phyloP scores from a whole-genome alignment of 108 stramenopile genomes.

The Seminavis robusta region DNA sequence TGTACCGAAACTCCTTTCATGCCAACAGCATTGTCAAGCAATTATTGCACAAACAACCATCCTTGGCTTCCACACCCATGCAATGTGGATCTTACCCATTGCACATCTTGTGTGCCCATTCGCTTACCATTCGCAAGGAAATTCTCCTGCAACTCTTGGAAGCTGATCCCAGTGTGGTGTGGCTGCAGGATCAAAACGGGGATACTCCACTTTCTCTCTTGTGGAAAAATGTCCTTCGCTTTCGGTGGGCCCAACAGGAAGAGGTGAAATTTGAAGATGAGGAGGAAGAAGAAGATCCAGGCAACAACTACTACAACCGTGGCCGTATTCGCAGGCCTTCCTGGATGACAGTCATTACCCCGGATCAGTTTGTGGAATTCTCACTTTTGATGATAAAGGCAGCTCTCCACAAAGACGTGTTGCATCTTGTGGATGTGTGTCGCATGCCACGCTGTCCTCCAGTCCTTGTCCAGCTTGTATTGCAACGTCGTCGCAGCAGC shows the following conservation, averaged over 20 bases:
- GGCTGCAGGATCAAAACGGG: constrained; percentile 15
- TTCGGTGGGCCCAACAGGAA: constrained; percentile 26
- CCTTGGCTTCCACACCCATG: constrained; percentile 24
- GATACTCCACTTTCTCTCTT: constrained; percentile 29
- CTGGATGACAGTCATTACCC: constrained; percentile 28
- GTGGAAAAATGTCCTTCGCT: constrained; percentile 34
- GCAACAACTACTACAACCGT: too few species aligned
- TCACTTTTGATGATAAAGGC: constrained; percentile 11
- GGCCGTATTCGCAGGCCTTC: too few species aligned
- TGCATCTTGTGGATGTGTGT: constrained; percentile 12
- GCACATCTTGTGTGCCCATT: constrained; percentile 21
- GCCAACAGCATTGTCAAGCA: constrained; percentile 8
- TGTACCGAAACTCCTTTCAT: constrained; percentile 34
- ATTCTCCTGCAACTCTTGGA: constrained; percentile 8
- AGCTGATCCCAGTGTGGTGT: constrained; percentile 4
- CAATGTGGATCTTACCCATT: constrained; percentile 24
- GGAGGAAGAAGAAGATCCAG: too few species aligned
- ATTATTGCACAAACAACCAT: constrained; percentile 7
- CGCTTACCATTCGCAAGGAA: constrained; percentile 18
- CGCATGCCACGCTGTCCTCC: constrained; percentile 24
- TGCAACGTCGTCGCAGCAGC: neutral
- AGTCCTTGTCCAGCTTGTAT: constrained; percentile 12
- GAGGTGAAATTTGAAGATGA: too few species aligned
- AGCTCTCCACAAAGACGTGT: neutral
- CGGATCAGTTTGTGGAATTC: constrained; percentile 19